Conservation (phyloP, 495 filamentous ascomycete species). For the Tirmania nivea region DNA sequence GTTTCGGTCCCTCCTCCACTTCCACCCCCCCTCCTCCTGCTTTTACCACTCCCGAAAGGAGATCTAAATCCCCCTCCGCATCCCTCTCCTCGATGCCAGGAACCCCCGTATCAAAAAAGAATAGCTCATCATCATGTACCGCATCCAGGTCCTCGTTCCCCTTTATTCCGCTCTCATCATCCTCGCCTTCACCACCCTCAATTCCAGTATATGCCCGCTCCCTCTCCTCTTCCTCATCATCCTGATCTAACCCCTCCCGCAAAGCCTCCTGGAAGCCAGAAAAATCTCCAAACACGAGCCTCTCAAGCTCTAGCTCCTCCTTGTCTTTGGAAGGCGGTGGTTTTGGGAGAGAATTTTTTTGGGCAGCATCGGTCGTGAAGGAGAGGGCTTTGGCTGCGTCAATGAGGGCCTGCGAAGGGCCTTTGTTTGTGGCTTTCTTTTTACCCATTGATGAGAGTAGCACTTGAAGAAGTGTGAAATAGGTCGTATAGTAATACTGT, state of each 20-base stretch:
- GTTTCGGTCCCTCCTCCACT: conserved; percentile 21
- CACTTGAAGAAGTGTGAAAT: too few relatives aligned
- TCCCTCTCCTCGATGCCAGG: neutral
- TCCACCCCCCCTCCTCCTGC: conserved; percentile 24
- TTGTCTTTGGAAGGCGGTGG: conserved; percentile 36
- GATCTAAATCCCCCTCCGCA: conserved; percentile 23
- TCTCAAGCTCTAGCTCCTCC: conserved; percentile 64
- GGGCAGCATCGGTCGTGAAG: neutral
- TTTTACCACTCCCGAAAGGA: conserved; percentile 45
- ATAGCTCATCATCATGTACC: conserved; percentile 14
- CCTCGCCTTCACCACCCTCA: neutral
- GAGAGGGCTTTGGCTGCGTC: neutral
- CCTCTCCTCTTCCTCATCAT: conserved; percentile 12
- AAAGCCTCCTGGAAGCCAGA: conserved; percentile 48
- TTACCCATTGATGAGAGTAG: neutral
- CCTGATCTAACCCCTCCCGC: conserved; percentile 22
- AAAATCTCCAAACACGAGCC: conserved; percentile 64
- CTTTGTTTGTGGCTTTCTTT: neutral
- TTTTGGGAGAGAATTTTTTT: neutral
- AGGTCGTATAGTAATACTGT: too few relatives aligned
- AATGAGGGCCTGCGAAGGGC: neutral
- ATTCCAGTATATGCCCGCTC: conserved; percentile 19
- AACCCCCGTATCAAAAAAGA: neutral
- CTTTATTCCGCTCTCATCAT: neutral
- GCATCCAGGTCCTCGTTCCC: conserved; percentile 9